A percentile compares a stretch with the other conserved stretches of the same genome.
phyloP scores from a whole-genome alignment of 208 protist species.

The Trypanosoma platydactyli region DNA sequence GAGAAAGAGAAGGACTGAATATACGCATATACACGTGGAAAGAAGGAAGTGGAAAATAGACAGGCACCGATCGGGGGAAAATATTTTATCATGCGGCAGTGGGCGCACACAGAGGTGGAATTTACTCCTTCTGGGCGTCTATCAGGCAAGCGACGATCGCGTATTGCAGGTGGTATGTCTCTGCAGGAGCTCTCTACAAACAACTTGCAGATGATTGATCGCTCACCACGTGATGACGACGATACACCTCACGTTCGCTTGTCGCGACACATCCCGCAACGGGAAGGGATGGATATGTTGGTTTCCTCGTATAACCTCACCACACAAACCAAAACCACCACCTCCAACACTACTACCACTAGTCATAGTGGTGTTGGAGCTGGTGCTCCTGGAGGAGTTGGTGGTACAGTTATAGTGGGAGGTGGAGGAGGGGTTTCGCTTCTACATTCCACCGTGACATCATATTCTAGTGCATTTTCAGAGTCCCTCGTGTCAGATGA shows the following conservation, averaged over 20 bases:
- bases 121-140: slow-evolving; percentile 11
- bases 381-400: too few species aligned
- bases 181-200: slow-evolving; percentile 28
- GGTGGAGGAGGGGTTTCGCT: slow-evolving; percentile 7
- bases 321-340: background rate
- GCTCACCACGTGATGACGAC: slow-evolving; percentile 37
- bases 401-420: background rate
- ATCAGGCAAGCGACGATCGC: slow-evolving; percentile 13
- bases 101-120: slow-evolving; percentile 26
- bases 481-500: slow-evolving; percentile 86
- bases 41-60: slow-evolving; percentile 5
- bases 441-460: slow-evolving; percentile 27
- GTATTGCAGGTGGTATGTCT: slow-evolving; percentile 8
- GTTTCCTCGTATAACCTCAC: slow-evolving; percentile 75
- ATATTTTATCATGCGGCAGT: slow-evolving; percentile 26
- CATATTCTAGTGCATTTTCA: slow-evolving; percentile 50
- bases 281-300: slow-evolving; percentile 77
- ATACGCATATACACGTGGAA: slow-evolving; percentile 3
- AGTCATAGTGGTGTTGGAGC: background rate
- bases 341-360: background rate
- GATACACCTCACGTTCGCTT: slow-evolving; percentile 54
- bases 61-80: background rate
- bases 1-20: background rate
- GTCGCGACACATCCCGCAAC: slow-evolving; percentile 83
- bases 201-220: slow-evolving; percentile 14